A percentile compares a stretch with the other conserved stretches of the same genome.
Evolutionary conservation across 2,329 filamentous ascomycete genomes (phyloP).

Genomic region (Alternaria arborescens): DNA sequence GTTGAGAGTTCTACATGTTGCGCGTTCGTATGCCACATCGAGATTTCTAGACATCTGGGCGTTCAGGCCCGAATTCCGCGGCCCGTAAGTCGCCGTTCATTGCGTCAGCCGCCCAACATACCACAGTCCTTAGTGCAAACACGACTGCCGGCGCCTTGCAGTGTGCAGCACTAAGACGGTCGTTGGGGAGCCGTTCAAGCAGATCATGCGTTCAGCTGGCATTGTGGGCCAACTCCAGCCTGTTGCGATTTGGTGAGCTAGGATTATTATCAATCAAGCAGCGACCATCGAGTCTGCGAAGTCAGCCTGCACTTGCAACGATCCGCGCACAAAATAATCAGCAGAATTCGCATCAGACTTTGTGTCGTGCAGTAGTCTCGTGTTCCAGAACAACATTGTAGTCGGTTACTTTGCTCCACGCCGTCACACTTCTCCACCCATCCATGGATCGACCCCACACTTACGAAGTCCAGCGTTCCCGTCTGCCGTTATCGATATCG

Average conservation of each 20-base stretch:
- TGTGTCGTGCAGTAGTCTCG: constrained; percentile 14
- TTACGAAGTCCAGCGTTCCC: not conserved
- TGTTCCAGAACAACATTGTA: constrained; percentile 16
- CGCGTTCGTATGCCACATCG: not conserved
- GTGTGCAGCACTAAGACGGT: no score
- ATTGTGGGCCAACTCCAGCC: no score
- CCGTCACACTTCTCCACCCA: constrained; percentile 3
- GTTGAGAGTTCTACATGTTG: not conserved
- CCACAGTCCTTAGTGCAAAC: no score
- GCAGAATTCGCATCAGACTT: constrained; percentile 4
- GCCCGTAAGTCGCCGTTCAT: not conserved
- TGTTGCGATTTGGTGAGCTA: no score
- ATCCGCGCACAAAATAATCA: not conserved
- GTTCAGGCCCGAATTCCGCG: not conserved
- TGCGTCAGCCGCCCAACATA: no score
- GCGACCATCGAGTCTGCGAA: no score
- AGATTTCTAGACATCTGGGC: not conserved
- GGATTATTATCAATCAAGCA: no score
- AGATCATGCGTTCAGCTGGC: no score
- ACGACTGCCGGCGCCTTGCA: no score
- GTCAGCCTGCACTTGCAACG: no score
- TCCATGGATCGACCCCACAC: not conserved
- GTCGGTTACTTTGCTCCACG: constrained; percentile 9
- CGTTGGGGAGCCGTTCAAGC: no score
- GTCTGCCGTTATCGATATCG: constrained; percentile 17